A percentile compares a stretch with the other conserved stretches of the same genome.
phyloP scores from a whole-genome alignment of 768 basidiomycete genomes.

The Sutorius australiensis region DNA sequence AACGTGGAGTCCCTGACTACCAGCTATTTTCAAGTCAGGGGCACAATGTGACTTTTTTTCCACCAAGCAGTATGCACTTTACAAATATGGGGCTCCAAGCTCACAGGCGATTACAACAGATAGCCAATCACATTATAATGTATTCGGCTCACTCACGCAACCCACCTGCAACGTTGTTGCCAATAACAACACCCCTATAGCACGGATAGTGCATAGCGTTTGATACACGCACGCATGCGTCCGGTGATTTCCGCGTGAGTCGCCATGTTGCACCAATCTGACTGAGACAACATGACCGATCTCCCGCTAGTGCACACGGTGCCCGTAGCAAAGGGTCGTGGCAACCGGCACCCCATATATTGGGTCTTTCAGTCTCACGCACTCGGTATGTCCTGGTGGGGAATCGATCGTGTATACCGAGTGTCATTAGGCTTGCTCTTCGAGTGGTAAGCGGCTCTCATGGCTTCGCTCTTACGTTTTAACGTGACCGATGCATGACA shows the following conservation, averaged over 20 bases:
- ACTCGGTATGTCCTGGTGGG: constrained; percentile 1
- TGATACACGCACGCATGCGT: background rate
- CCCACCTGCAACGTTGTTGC: constrained; percentile 6
- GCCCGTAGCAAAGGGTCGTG: constrained; percentile 6
- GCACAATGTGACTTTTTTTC: background rate
- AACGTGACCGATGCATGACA: background rate
- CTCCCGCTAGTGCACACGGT: background rate
- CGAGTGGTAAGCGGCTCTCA: background rate
- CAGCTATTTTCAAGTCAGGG: background rate
- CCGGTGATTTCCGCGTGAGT: constrained; percentile 14
- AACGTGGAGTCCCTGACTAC: background rate
- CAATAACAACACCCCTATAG: constrained; percentile 8
- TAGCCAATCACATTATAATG: background rate
- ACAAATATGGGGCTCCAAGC: background rate
- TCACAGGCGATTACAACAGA: background rate
- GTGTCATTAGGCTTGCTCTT: background rate
- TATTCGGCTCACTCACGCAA: background rate
- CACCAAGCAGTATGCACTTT: background rate
- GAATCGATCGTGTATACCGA: background rate
- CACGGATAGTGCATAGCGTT: background rate
- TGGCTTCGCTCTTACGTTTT: constrained; percentile 6
- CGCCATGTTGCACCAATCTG: constrained; percentile 4
- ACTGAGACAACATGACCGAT: background rate
- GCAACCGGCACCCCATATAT: constrained; percentile 4
- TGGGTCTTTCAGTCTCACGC: background rate